Conservation (phyloP, 1,284 basidiomycete genomes). For the Meripilus lineatus region DNA sequence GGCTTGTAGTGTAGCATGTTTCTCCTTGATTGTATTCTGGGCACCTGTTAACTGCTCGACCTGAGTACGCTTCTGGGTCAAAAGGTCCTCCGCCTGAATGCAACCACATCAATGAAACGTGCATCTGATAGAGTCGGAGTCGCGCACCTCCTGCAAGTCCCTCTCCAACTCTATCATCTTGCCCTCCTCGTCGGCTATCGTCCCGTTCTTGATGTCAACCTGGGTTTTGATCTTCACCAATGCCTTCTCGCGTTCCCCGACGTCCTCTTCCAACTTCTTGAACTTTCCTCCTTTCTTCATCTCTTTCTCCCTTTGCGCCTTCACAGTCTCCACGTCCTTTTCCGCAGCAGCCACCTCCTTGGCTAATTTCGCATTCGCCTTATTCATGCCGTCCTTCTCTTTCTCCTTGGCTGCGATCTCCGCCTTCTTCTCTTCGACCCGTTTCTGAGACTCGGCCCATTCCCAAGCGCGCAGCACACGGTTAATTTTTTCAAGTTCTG, state of each 20-base stretch:
- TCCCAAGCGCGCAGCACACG: constrained; percentile 87
- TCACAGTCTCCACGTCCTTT: constrained; percentile 50
- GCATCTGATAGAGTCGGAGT: not conserved
- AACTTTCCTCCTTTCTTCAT: constrained; percentile 73
- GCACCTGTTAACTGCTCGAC: constrained; percentile 56
- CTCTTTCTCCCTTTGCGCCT: constrained; percentile 61
- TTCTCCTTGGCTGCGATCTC: constrained; percentile 47
- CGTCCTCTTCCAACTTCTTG: constrained; percentile 74
- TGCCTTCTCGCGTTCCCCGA: constrained; percentile 77
- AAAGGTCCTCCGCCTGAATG: constrained; percentile 49
- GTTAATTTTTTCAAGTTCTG: constrained; percentile 88
- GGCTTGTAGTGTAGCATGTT: constrained; percentile 60
- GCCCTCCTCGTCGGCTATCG: constrained; percentile 78
- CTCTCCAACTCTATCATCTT: constrained; percentile 52
- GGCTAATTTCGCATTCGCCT: constrained; percentile 45
- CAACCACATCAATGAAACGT: constrained; percentile 5
- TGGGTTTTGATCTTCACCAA: constrained; percentile 88
- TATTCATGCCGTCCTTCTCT: constrained; percentile 42
- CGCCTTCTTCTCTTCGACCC: constrained; percentile 42
- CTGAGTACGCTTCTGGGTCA: constrained; percentile 55
- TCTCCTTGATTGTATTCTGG: constrained; percentile 70
- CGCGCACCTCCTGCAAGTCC: constrained; percentile 58
- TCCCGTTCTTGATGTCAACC: constrained; percentile 76
- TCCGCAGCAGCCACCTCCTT: constrained; percentile 49
- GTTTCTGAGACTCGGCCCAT: constrained; percentile 62